Evolutionary conservation across 306 rosid genomes (phyloP), one percentile per base, ranked within the genome.

Genomic region (Canavalia ensiformis): DNA sequence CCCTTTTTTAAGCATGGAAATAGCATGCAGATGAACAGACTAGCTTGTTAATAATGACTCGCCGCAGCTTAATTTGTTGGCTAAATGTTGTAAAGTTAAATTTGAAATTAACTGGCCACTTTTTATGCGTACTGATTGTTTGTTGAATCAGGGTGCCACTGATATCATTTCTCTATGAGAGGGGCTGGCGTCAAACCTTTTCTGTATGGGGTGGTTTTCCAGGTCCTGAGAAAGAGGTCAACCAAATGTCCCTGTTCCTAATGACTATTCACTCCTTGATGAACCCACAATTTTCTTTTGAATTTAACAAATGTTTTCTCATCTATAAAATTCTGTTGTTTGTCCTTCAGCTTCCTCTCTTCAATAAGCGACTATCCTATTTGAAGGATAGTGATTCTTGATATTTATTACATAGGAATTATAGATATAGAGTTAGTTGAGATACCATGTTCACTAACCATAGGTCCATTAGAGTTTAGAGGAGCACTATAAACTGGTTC

Each of bases 171-270:
- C 90, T 95, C 52, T 95, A 95, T 73, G 99, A 95, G 88, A 93
- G 99, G 83, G 98, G 99, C 78, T 95, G 98, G 99, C 98, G 99
- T 75, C 95, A 93, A 87, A 63, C 87, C 78, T 95, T 95, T 72
- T 83, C 95, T 6, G 56, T 82, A 54, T 60, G 29, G 88, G 91
- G 91, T 73, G 97, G 97, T 84, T 91, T 89, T 76, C 99, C 99
- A 57, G 99, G 99, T 81, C 95, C 94, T 46, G 97, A 91, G 83
- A 87, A 89, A 88, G 99, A 93, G 99, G 99, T 92, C 78, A 91
- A 46, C 54, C 41, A 68, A 60, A 80, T 41, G 11, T 2, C 25
- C 18, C 62, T 44, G 45, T 76, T 83, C 76, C 65, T 72, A 5
- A 66, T 45, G 60, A 45, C 62, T 45, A 42, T 65, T 6, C 56